These are phyloP conservation scores for Naganishia friedmannii DNA, from an alignment of 768 basidiomycete genomes.

Conservation along the genomic window DNA sequence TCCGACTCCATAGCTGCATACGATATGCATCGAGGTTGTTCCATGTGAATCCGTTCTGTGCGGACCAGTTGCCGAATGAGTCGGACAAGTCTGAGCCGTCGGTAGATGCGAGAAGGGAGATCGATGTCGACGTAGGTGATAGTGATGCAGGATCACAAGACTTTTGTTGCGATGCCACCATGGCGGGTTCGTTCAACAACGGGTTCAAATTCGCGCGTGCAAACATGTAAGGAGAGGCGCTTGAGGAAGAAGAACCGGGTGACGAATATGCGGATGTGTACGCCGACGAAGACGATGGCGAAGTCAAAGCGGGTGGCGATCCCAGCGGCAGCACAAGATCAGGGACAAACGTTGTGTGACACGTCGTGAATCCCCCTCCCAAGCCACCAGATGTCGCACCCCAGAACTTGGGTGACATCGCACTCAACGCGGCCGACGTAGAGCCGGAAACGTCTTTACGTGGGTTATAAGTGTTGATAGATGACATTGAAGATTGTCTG, in stretches of 20 bases:
- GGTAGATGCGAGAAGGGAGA: constrained; percentile 30
- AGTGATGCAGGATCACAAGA: constrained; percentile 17
- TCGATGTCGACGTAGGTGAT: constrained; percentile 21
- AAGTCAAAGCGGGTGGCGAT: not conserved
- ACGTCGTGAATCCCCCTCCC: constrained; percentile 74
- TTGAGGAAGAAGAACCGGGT: constrained; percentile 37
- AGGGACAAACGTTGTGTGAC: constrained; percentile 79
- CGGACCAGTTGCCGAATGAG: constrained; percentile 74
- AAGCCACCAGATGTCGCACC: constrained; percentile 64
- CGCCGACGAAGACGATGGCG: constrained; percentile 26
- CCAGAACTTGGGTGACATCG: constrained; percentile 60
- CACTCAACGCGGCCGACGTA: constrained; percentile 27
- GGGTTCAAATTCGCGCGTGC: constrained; percentile 81
- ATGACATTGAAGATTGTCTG: constrained; percentile 28
- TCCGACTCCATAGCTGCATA: constrained; percentile 88
- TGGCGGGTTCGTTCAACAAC: constrained; percentile 57
- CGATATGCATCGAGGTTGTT: constrained; percentile 80
- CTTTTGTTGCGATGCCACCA: not conserved
- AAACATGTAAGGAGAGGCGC: not conserved
- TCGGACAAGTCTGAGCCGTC: constrained; percentile 51
- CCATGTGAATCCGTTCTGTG: constrained; percentile 78
- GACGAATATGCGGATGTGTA: constrained; percentile 30
- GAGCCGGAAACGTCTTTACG: constrained; percentile 51
- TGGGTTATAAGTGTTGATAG: constrained; percentile 47
- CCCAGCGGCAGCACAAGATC: constrained; percentile 57